A percentile compares a stretch with the other conserved stretches of the same genome.
Evolutionary conservation across 768 basidiomycete species (phyloP).

Genomic region (Podaxis sp.): DNA sequence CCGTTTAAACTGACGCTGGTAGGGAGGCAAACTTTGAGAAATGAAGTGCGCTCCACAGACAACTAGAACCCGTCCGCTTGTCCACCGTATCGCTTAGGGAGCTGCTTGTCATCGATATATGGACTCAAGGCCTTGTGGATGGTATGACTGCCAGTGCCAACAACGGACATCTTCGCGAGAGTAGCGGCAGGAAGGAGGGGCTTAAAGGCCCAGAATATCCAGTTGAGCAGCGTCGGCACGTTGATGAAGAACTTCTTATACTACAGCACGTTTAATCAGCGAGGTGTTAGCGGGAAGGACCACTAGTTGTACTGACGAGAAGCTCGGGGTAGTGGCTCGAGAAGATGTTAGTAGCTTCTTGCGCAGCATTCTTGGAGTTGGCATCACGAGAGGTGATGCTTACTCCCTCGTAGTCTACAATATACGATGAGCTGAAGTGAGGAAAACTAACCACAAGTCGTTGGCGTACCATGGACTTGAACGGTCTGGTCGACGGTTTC

Average conservation of each 20-base stretch:
- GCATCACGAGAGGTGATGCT: slow-evolving; percentile 62
- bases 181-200: slow-evolving; percentile 70
- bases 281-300: background rate
- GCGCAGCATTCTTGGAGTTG: slow-evolving; percentile 76
- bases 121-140: slow-evolving; percentile 63
- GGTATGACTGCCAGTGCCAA: slow-evolving; percentile 59
- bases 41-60: background rate
- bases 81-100: slow-evolving; percentile 76
- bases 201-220: slow-evolving; percentile 87
- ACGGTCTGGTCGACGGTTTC: slow-evolving; percentile 69
- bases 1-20: background rate
- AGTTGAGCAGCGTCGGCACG: slow-evolving; percentile 72
- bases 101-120: slow-evolving; percentile 51
- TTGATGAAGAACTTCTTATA: slow-evolving; percentile 81
- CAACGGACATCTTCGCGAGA: slow-evolving; percentile 79
- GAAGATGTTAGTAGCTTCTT: slow-evolving; percentile 75
- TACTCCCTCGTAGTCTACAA: slow-evolving; percentile 75
- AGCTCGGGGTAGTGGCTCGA: slow-evolving; percentile 78
- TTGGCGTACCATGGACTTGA: slow-evolving; percentile 63
- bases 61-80: slow-evolving; percentile 50
- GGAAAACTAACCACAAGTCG: background rate
- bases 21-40: background rate
- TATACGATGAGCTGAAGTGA: background rate
- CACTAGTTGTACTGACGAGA: slow-evolving; percentile 43
- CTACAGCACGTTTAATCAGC: slow-evolving; percentile 32